Percentiles rank a stretch among this genome's conserved stretches.
Evolutionary conservation across 2,329 filamentous ascomycete species (phyloP).

Genomic region (Beauveria brongniartii): DNA sequence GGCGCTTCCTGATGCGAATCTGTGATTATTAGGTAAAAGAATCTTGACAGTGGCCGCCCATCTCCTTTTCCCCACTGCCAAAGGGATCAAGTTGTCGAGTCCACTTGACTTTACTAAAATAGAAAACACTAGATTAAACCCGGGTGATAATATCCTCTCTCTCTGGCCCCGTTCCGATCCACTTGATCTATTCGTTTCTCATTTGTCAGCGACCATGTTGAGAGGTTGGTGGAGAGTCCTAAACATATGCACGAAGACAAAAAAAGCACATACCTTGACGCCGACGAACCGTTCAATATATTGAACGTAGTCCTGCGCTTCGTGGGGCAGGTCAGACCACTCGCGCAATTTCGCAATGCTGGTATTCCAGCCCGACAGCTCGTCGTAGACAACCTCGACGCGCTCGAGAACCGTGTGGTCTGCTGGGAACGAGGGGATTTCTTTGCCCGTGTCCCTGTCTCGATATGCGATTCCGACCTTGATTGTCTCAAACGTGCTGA

Average conservation of each 20-base stretch:
- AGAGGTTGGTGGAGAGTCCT: not conserved
- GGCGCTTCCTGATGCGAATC: no score
- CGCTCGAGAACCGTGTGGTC: slow-evolving; percentile 32
- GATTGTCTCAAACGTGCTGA: slow-evolving; percentile 63
- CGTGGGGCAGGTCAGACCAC: slow-evolving; percentile 46
- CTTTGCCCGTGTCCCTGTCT: slow-evolving; percentile 18
- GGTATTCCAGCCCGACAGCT: slow-evolving; percentile 57
- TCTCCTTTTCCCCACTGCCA: no score
- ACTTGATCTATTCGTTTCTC: not conserved
- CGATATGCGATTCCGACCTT: slow-evolving; percentile 55
- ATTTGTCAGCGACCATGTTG: not conserved
- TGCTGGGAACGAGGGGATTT: slow-evolving; percentile 54
- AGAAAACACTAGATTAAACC: not conserved
- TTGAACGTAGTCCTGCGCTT: slow-evolving; percentile 52
- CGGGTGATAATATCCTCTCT: not conserved
- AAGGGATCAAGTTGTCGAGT: no score
- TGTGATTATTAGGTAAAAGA: no score
- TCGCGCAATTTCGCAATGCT: slow-evolving; percentile 46
- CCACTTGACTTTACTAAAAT: no score
- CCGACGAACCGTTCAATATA: not conserved
- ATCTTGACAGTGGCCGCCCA: no score
- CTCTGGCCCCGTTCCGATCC: not conserved
- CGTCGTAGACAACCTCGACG: slow-evolving; percentile 56
- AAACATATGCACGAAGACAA: no score
- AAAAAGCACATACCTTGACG: not conserved